Conservation (phyloP, 176 grass and related monocot species). For the Paspalum notatum region DNA sequence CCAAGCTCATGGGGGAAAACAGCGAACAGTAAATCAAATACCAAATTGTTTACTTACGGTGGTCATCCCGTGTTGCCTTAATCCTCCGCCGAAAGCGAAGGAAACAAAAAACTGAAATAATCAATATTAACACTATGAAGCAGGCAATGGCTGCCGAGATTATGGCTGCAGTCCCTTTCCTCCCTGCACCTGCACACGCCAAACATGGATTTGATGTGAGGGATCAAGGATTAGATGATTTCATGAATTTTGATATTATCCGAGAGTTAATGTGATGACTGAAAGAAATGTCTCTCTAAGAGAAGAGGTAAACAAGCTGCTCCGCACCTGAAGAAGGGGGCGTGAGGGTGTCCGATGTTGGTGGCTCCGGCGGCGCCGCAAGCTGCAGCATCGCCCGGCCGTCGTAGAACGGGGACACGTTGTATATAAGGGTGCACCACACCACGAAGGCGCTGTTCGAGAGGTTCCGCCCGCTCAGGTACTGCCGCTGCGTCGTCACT, state of each 20-base stretch:
- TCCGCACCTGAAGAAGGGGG: conserved; percentile 11
- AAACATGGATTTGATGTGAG: not conserved
- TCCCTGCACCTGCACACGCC: conserved; percentile 21
- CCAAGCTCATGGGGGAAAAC: not conserved
- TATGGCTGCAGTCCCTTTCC: conserved; percentile 33
- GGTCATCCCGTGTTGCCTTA: not conserved
- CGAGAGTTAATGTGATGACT: not conserved
- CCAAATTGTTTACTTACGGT: conserved; percentile 23
- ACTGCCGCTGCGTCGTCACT: not conserved
- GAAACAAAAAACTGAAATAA: conserved; percentile 20
- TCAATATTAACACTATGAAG: conserved; percentile 28
- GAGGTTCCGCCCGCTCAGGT: not conserved
- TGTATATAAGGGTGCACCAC: conserved; percentile 28
- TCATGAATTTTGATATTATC: not conserved
- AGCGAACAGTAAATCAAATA: not conserved
- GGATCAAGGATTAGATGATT: not conserved
- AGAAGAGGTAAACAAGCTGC: not conserved
- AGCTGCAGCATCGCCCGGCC: conserved; percentile 20
- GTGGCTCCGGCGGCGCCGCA: conserved; percentile 21
- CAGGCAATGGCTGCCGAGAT: conserved; percentile 26
- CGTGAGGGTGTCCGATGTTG: not conserved
- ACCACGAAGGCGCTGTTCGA: not conserved
- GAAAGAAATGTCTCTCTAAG: not conserved
- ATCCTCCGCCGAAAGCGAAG: conserved; percentile 35
- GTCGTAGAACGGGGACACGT: conserved; percentile 30